Evolutionary conservation across 2,329 filamentous ascomycete species (phyloP), one percentile per base, ranked within the genome.

Genomic region (Lecanicillium sp.): DNA sequence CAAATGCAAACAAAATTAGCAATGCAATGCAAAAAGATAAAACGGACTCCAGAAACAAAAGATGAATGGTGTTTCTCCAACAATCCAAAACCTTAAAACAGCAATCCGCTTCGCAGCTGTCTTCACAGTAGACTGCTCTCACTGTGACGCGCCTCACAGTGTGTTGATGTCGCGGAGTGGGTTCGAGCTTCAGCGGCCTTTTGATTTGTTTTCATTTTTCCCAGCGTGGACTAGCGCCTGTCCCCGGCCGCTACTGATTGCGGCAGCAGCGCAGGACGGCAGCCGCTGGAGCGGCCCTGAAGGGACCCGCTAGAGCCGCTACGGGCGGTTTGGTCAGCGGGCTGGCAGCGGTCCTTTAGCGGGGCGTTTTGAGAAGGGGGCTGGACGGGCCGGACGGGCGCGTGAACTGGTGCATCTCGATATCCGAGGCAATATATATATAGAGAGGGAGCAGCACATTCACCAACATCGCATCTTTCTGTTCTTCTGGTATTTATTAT

Each of bases 91-190:
- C 19, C 29, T 27, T 20, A 26, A 23, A 38, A 17, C 19, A 17
- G 20, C n/a, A n/a, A n/a, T n/a, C n/a, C n/a, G n/a, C n/a, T 47
- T 24, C 27, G 40, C 37, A 40, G 26, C 37, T 35, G 44, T 36
- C n/a, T n/a, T n/a, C n/a, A n/a, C n/a, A n/a, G n/a, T n/a, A n/a
- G n/a, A n/a, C n/a, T n/a, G n/a, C n/a, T n/a, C n/a, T n/a, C n/a
- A n/a, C n/a, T 29, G 33, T 27, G 44, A 47, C 44, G 44, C 44
- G 44, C 44, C 37, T 41, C 44, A 47, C 36, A 35, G 17, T 23
- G 12, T 45, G 35, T 33, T 47, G 36, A 40, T 40, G 44, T 47
- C 44, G 44, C 44, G 44, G n/a, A 47, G 15, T 27, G 43, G 33
- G 33, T 30, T n/a, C 7, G 33, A 27, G 38, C 19, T 3, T 19